Conservation (phyloP, 176 grass and related monocot genomes). For the Zoysia japonica region DNA sequence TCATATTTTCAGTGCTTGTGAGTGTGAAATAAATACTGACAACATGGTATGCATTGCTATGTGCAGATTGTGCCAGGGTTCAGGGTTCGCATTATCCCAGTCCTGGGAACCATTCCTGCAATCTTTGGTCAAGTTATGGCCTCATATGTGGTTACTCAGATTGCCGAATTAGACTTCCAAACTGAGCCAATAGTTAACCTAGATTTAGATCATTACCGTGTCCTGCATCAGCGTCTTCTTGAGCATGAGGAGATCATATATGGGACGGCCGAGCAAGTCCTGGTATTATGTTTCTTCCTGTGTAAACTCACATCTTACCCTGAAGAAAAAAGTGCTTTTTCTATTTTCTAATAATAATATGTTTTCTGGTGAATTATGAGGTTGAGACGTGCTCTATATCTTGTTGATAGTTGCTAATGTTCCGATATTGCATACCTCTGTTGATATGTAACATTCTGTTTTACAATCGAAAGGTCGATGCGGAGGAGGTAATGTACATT, state of each 20-base stretch:
- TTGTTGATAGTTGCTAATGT: not conserved
- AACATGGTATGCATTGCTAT: slow-evolving; percentile 22
- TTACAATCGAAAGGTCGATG: slow-evolving; percentile 69
- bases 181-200: slow-evolving; percentile 89
- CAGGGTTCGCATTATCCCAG: slow-evolving; percentile 93
- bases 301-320: not conserved
- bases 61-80: slow-evolving; percentile 90
- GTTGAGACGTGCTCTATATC: not conserved
- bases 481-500: slow-evolving; percentile 88
- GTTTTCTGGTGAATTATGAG: not conserved
- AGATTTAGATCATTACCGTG: slow-evolving; percentile 93
- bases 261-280: slow-evolving; percentile 75
- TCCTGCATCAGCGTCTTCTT: slow-evolving; percentile 88
- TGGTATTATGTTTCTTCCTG: slow-evolving; percentile 61
- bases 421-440: not conserved
- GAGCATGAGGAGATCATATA: slow-evolving; percentile 88
- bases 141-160: slow-evolving; percentile 75
- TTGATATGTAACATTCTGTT: slow-evolving; percentile 26
- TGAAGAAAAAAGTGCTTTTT: not conserved
- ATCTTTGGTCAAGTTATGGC: slow-evolving; percentile 99
- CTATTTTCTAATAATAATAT: not conserved
- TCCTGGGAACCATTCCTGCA: slow-evolving; percentile 89
- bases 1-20: not conserved
- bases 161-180: slow-evolving; percentile 69
- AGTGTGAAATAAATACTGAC: slow-evolving; percentile 6